phyloP scores from a whole-genome alignment of 1,284 basidiomycete species.

The Moesziomyces globuligerus region DNA sequence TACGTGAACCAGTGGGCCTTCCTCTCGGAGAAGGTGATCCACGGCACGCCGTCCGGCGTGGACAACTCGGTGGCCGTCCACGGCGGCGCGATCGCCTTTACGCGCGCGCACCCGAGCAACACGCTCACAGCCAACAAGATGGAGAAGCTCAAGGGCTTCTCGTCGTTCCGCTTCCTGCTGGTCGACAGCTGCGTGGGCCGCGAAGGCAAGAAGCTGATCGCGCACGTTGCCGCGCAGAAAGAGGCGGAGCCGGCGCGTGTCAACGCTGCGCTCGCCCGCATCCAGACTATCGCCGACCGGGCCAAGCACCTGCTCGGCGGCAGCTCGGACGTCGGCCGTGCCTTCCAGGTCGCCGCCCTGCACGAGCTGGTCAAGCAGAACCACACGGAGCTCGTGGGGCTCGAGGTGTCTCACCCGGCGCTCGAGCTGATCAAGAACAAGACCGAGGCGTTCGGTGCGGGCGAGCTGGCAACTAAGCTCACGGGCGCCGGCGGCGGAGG shows the following conservation, averaged over 20 bases:
- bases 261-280: conserved; percentile 38
- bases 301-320: conserved; percentile 52
- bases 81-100: conserved; percentile 92
- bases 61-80: conserved; percentile 95
- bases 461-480: conserved; percentile 84
- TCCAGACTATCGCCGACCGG: conserved; percentile 49
- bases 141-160: conserved; percentile 82
- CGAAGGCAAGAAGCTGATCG: conserved; percentile 94
- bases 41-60: conserved; percentile 96
- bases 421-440: conserved; percentile 83
- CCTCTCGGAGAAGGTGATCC: conserved; percentile 92
- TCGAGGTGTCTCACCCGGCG: conserved; percentile 93
- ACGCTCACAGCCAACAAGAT: conserved; percentile 76
- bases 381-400: conserved; percentile 81
- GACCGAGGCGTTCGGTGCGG: conserved; percentile 74
- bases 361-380: conserved; percentile 78
- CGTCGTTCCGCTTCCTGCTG: conserved; percentile 77
- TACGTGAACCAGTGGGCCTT: conserved; percentile 93
- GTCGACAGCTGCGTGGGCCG: conserved; percentile 91
- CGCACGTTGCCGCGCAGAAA: conserved; percentile 82
- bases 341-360: conserved; percentile 34
- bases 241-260: conserved; percentile 71
- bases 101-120: conserved; percentile 77
- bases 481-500: conserved; percentile 99
- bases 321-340: conserved; percentile 22